These are phyloP conservation scores for Colletotrichum aenigma DNA, from an alignment of 2,329 filamentous ascomycete genomes.

Conservation along the genomic window DNA sequence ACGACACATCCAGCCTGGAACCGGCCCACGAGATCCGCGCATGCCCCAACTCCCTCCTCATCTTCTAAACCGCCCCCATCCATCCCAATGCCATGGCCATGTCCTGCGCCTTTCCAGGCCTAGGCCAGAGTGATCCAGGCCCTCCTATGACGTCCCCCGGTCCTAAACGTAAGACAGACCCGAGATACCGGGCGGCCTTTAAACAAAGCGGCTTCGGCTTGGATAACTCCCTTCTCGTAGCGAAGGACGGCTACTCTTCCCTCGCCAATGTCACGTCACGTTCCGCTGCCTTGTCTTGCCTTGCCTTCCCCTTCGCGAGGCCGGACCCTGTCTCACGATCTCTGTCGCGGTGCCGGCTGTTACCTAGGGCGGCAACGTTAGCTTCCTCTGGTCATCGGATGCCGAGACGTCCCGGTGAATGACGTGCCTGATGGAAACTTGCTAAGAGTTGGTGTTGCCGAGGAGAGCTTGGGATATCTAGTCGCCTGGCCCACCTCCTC, in stretches of 20 bases:
- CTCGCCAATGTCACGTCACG: neutral
- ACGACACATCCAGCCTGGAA: neutral
- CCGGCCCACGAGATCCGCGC: neutral
- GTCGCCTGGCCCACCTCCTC: neutral
- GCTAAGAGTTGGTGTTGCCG: neutral
- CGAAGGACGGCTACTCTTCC: neutral
- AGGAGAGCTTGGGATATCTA: neutral
- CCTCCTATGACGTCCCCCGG: neutral
- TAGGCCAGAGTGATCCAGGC: neutral
- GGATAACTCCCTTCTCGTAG: neutral
- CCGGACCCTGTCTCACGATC: neutral
- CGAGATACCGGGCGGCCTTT: neutral
- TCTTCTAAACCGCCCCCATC: neutral
- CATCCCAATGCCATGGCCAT: neutral
- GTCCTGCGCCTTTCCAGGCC: neutral
- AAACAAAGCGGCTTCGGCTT: neutral
- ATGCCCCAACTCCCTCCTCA: neutral
- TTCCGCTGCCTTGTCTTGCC: neutral
- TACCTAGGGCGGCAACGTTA: neutral
- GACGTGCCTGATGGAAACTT: neutral
- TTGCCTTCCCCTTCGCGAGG: neutral
- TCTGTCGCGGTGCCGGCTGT: neutral
- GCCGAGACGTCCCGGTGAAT: neutral
- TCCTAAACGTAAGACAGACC: neutral
- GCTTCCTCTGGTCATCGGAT: neutral